Base-by-base conservation (phyloP, 2,329 filamentous ascomycete genomes). In the Botrytis aclada region DNA sequence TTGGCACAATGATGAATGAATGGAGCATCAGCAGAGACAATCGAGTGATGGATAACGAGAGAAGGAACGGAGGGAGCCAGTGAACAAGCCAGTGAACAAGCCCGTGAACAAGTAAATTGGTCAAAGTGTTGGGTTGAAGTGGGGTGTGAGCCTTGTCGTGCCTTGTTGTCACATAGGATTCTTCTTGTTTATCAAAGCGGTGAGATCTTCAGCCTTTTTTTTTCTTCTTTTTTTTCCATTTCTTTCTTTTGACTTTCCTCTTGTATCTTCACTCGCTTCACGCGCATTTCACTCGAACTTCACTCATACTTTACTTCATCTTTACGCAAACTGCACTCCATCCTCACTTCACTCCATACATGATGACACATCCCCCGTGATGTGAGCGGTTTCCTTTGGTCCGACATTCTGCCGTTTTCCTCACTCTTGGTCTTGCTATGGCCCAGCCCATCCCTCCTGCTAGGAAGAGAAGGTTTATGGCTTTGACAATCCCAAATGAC, bases 161-260 rank as follows among this genome's bases (percentile, higher is more conserved):
- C 51, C 51, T 56, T 61, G 58, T 61, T 61, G 58, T 61, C 58
- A 61, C 58, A 54, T 54, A n/a, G n/a, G n/a, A n/a, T n/a, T n/a
- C n/a, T n/a, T n/a, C n/a, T n/a, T n/a, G n/a, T 32, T 32, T 20
- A 67, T 41, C 34, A 67, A 67, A 37, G 64, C 64, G 64, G 64
- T 67, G 47, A 67, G 47, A 54, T 66, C 22, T 25, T 66, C 32
- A 45, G n/a, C 16, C 61, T 32, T 66, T 20, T 65, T 51, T n/a
- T 65, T 4, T 37, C 37, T 34, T 34, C 6, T 4, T 34, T 34
- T 34, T 34, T 34, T 34, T 34, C 43, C 18, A 2, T 45, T 45
- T 43, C 18, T 20, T 20, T 2, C 43, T 20, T 45, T 43, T 43
- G 41, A 43, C 12, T 16, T 4, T 1, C n/a, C n/a, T n/a, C n/a